Evolutionary conservation across 1,139 yeast genomes (phyloP).

Genomic region (Magnusiomyces tetraspermus): DNA sequence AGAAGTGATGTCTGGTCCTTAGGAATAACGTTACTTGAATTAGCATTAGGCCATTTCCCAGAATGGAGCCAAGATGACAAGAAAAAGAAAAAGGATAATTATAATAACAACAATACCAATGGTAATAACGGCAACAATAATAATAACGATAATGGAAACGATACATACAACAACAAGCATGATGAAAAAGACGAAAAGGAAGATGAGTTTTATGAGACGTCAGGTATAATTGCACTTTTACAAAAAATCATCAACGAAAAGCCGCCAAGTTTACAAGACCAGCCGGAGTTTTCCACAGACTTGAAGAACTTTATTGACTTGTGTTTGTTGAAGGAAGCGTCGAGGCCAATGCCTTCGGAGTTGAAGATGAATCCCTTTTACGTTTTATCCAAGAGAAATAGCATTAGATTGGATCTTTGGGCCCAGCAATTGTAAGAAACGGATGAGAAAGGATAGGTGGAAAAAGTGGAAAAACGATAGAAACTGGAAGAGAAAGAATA

Average conservation of each 20-base stretch:
- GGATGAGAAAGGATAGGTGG: neutral
- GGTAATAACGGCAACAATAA: slow-evolving; percentile 13
- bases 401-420: slow-evolving; percentile 43
- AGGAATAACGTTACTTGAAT: slow-evolving; percentile 80
- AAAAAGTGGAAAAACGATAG: neutral
- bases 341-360: slow-evolving; percentile 56
- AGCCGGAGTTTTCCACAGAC: slow-evolving; percentile 34
- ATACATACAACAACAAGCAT: no score
- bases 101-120: neutral
- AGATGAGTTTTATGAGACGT: slow-evolving; percentile 45
- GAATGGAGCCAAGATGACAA: slow-evolving; percentile 30
- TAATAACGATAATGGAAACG: no score
- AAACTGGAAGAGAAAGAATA: no score
- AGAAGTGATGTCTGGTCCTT: slow-evolving; percentile 96
- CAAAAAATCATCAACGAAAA: slow-evolving; percentile 91
- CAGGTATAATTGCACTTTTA: slow-evolving; percentile 78
- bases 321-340: slow-evolving; percentile 61
- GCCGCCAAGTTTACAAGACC: slow-evolving; percentile 60
- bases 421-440: slow-evolving; percentile 30
- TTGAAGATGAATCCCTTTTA: slow-evolving; percentile 43
- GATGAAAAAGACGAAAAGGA: slow-evolving; percentile 24
- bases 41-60: slow-evolving; percentile 74
- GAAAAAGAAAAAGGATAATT: neutral
- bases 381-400: slow-evolving; percentile 36
- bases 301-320: slow-evolving; percentile 56